Evolutionary conservation across 805 yeast genomes (phyloP).

Genomic region (Wickerhamomyces subpelliculosus): DNA sequence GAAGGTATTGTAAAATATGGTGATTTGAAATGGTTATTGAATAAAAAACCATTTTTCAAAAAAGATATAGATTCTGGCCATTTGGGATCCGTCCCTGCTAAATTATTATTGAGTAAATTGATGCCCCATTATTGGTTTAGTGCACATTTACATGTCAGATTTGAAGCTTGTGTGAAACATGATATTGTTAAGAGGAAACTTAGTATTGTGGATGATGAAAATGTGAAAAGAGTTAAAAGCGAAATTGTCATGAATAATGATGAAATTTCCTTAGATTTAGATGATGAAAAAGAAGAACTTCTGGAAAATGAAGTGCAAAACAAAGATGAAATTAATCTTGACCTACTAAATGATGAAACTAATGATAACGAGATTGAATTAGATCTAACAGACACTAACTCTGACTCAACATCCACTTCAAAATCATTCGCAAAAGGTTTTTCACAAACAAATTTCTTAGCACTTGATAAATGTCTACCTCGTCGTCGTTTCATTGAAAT

Average conservation of each 20-base stretch:
- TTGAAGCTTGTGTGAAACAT: conserved; percentile 48
- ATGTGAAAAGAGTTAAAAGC: too few relatives aligned
- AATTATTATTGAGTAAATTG: conserved; percentile 43
- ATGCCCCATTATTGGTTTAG: conserved; percentile 77
- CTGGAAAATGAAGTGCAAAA: conserved; percentile 9
- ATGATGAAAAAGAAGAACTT: conserved; percentile 13
- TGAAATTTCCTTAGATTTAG: conserved; percentile 25
- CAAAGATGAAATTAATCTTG: conserved; percentile 28
- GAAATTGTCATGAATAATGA: too few relatives aligned
- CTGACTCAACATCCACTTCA: conserved; percentile 1
- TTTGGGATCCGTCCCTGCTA: conserved; percentile 69
- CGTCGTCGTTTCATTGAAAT: conserved; percentile 51
- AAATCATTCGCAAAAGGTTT: conserved; percentile 10
- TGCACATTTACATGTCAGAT: conserved; percentile 81
- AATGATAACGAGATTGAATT: conserved; percentile 1
- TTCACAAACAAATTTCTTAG: conserved; percentile 48
- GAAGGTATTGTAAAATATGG: conserved; percentile 67
- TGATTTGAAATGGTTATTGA: conserved; percentile 39
- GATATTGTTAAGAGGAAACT: too few relatives aligned
- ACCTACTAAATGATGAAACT: conserved; percentile 17
- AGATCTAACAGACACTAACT: neutral
- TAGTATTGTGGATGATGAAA: too few relatives aligned
- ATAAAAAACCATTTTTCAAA: conserved; percentile 58
- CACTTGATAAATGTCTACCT: conserved; percentile 82
- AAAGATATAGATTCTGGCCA: conserved; percentile 50